Conservation (phyloP, 768 basidiomycete species). For the Scleroderma citrinum region DNA sequence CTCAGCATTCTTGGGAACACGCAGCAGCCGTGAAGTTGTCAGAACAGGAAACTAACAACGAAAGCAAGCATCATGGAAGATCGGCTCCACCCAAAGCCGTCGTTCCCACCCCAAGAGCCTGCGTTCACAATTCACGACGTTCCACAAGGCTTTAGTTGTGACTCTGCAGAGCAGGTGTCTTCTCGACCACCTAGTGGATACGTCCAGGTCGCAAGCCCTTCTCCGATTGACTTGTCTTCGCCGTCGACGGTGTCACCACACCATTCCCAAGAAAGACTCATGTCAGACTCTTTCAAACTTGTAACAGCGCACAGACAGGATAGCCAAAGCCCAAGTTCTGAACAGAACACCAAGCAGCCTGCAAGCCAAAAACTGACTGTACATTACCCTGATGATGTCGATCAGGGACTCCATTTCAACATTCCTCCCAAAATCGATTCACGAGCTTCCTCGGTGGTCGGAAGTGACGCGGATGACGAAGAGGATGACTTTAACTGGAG, state of each 20-base stretch:
- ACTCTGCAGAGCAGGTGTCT: slow-evolving; percentile 14
- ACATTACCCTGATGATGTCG: slow-evolving; percentile 47
- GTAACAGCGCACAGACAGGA: slow-evolving; percentile 4
- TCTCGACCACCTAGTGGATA: slow-evolving; percentile 35
- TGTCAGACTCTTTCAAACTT: slow-evolving; percentile 5
- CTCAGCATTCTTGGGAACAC: neutral
- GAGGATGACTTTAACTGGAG: slow-evolving; percentile 71
- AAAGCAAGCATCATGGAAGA: slow-evolving; percentile 5
- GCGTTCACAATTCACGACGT: slow-evolving; percentile 11
- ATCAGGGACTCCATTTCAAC: slow-evolving; percentile 20
- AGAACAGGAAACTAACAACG: neutral
- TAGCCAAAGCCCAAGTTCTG: slow-evolving; percentile 10
- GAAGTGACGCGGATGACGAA: slow-evolving; percentile 56
- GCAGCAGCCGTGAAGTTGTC: neutral
- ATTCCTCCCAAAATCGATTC: slow-evolving; percentile 30
- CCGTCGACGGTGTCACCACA: slow-evolving; percentile 14
- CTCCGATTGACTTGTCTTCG: slow-evolving; percentile 24
- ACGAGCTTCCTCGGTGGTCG: slow-evolving; percentile 39
- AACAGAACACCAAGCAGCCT: slow-evolving; percentile 8
- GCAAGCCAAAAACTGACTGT: slow-evolving; percentile 35
- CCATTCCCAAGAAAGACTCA: slow-evolving; percentile 16
- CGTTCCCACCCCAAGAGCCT: slow-evolving; percentile 10
- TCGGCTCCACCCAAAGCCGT: slow-evolving; percentile 10
- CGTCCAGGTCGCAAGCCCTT: slow-evolving; percentile 26
- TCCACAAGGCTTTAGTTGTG: slow-evolving; percentile 12